Conservation (phyloP, 2,329 filamentous ascomycete genomes). For the Chaetomium sp. region DNA sequence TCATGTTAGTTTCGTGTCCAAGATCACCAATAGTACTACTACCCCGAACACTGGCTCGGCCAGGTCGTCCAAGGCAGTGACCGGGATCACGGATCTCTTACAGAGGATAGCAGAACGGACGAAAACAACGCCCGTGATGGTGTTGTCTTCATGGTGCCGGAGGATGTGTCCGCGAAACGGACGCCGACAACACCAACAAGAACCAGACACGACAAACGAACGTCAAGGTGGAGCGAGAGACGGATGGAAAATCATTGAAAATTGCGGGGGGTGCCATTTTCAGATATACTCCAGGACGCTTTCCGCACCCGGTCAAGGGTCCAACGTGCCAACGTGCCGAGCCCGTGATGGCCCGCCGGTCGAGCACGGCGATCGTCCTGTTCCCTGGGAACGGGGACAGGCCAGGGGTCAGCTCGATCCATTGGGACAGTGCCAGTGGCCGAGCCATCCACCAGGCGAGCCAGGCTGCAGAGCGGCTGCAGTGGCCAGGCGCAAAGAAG, state of each 20-base stretch:
- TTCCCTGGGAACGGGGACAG: slow-evolving; percentile 4
- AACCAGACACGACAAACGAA: slow-evolving; percentile 18
- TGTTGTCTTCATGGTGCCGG: slow-evolving; percentile 32
- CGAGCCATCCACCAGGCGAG: slow-evolving; percentile 5
- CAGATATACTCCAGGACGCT: slow-evolving; percentile 10
- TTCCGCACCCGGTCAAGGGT: background rate
- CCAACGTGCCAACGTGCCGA: slow-evolving; percentile 7
- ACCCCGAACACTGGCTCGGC: background rate
- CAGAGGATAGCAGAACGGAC: slow-evolving; percentile 21
- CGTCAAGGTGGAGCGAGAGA: slow-evolving; percentile 16
- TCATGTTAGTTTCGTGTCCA: background rate
- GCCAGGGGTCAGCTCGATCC: slow-evolving; percentile 9
- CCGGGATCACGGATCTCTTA: slow-evolving; percentile 7
- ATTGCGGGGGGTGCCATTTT: slow-evolving; percentile 5
- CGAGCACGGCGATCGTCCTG: slow-evolving; percentile 2
- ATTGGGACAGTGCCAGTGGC: slow-evolving; percentile 2
- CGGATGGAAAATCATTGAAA: slow-evolving; percentile 5
- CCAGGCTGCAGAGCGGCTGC: slow-evolving; percentile 1
- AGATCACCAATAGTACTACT: slow-evolving; percentile 3
- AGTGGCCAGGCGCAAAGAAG: background rate
- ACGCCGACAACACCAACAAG: slow-evolving; percentile 13
- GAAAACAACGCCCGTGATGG: slow-evolving; percentile 24
- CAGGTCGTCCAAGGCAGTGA: background rate
- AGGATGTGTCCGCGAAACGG: slow-evolving; percentile 13
- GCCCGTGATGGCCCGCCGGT: background rate